phyloP scores from a whole-genome alignment of 2,329 filamentous ascomycete species.

The Fusarium fujikuroi region DNA sequence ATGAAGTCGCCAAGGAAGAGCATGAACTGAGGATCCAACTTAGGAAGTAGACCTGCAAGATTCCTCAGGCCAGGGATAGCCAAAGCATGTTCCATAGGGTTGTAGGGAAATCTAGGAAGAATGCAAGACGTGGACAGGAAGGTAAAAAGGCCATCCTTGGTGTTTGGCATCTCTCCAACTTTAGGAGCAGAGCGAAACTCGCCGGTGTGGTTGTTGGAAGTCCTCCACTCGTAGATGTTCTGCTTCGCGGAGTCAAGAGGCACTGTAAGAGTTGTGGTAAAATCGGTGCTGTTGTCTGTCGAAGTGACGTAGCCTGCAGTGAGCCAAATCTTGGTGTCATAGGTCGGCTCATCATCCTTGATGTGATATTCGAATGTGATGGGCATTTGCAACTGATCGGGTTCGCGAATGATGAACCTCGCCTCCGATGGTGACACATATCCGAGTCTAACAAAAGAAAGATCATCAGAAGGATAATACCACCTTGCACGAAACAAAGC shows the following conservation, averaged over 20 bases:
- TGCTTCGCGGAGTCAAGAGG: constrained; percentile 72
- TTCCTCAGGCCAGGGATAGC: constrained; percentile 83
- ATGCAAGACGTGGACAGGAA: constrained; percentile 95
- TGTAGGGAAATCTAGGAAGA: constrained; percentile 90
- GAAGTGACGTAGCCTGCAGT: constrained; percentile 70
- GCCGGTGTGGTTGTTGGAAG: constrained; percentile 88
- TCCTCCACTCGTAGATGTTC: constrained; percentile 82
- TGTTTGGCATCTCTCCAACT: constrained; percentile 69
- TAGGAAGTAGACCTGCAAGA: constrained; percentile 77
- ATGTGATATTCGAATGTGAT: constrained; percentile 75
- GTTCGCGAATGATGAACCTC: constrained; percentile 85
- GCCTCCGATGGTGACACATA: constrained; percentile 85
- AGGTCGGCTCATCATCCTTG: constrained; percentile 61
- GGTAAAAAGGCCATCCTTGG: constrained; percentile 77
- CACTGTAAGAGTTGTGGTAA: constrained; percentile 76
- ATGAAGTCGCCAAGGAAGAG: constrained; percentile 90
- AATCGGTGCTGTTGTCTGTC: constrained; percentile 83
- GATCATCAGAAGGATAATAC: constrained; percentile 75
- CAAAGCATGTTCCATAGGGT: constrained; percentile 82
- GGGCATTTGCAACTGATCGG: constrained; percentile 78
- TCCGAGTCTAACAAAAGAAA: constrained; percentile 88
- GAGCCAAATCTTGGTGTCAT: constrained; percentile 73
- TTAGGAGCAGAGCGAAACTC: constrained; percentile 82
- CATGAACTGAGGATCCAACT: constrained; percentile 80
- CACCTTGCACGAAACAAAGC: constrained; percentile 78